phyloP scores from a whole-genome alignment of 1,284 basidiomycete genomes.

The Ganoderma sp. region DNA sequence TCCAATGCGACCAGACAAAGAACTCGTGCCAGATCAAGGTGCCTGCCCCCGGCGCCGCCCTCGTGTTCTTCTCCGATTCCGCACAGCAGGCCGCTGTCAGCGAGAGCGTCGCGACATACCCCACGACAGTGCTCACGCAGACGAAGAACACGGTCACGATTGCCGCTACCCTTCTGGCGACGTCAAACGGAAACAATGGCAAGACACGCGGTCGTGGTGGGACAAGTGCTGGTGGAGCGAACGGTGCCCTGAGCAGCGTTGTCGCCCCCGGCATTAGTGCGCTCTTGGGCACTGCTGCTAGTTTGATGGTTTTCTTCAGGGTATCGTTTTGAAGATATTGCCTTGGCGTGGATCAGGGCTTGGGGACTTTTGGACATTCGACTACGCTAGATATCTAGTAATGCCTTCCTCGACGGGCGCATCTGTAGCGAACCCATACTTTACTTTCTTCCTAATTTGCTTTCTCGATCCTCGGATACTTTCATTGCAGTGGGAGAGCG shows the following conservation, averaged over 20 bases:
- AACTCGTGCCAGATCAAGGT: slow-evolving; percentile 65
- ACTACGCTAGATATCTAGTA: background rate
- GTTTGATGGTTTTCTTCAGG: background rate
- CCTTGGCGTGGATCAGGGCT: background rate
- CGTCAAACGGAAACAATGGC: slow-evolving; percentile 55
- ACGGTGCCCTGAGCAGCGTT: slow-evolving; percentile 22
- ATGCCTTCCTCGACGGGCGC: background rate
- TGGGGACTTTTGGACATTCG: background rate
- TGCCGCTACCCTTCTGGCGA: slow-evolving; percentile 46
- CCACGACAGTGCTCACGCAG: slow-evolving; percentile 56
- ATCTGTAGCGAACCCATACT: background rate
- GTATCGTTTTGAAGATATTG: background rate
- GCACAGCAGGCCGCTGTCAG: slow-evolving; percentile 45
- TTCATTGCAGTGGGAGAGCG: background rate
- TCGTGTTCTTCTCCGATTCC: slow-evolving; percentile 56
- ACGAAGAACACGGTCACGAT: slow-evolving; percentile 49
- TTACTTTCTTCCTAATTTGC: background rate
- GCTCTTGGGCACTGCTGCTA: slow-evolving; percentile 6
- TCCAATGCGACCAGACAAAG: slow-evolving; percentile 54
- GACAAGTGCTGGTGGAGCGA: slow-evolving; percentile 51
- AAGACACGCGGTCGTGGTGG: slow-evolving; percentile 42
- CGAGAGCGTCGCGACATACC: slow-evolving; percentile 53
- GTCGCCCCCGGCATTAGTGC: slow-evolving; percentile 18
- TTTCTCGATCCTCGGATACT: background rate
- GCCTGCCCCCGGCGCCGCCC: slow-evolving; percentile 69